Conservation (phyloP, 1,284 basidiomycete species). For the Leccinum angustisporum region DNA sequence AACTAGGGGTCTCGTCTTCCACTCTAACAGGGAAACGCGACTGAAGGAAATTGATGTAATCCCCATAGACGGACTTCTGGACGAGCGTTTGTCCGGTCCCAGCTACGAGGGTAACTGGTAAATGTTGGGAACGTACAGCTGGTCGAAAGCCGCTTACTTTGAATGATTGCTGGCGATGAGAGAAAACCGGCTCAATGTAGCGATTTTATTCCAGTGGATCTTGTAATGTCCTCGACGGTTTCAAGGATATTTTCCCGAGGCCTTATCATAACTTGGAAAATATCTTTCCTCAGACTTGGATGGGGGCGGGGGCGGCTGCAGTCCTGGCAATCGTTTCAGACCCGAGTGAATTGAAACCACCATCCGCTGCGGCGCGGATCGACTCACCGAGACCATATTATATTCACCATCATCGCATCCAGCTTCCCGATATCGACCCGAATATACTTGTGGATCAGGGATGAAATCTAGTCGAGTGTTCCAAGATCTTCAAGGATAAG, state of each 20-base stretch:
- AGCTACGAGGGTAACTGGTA: slow-evolving; percentile 76
- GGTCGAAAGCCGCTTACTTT: slow-evolving; percentile 61
- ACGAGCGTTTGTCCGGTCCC: slow-evolving; percentile 73
- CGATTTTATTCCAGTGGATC: slow-evolving; percentile 81
- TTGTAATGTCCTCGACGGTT: slow-evolving; percentile 64
- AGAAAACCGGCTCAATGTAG: slow-evolving; percentile 72
- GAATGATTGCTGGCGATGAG: slow-evolving; percentile 72
- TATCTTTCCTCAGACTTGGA: slow-evolving; percentile 75
- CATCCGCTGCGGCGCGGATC: slow-evolving; percentile 76
- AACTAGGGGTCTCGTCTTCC: slow-evolving; percentile 61
- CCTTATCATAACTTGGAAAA: slow-evolving; percentile 79
- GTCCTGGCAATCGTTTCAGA: slow-evolving; percentile 78
- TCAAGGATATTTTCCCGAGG: slow-evolving; percentile 69
- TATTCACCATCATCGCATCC: slow-evolving; percentile 54
- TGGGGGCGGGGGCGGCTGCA: slow-evolving; percentile 71
- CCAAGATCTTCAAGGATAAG: slow-evolving; percentile 10
- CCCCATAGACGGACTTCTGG: slow-evolving; percentile 78
- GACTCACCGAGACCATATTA: slow-evolving; percentile 75
- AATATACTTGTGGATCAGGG: slow-evolving; percentile 67
- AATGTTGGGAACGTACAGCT: slow-evolving; percentile 82
- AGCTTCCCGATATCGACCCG: slow-evolving; percentile 75
- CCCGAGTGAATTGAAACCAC: slow-evolving; percentile 71
- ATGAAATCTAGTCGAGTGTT: slow-evolving; percentile 51
- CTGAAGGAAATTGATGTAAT: slow-evolving; percentile 76
- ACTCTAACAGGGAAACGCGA: slow-evolving; percentile 61